These are phyloP conservation scores for Parasarocladium wereldwijsianum DNA, from an alignment of 2,329 filamentous ascomycete genomes.

Conservation along the genomic window DNA sequence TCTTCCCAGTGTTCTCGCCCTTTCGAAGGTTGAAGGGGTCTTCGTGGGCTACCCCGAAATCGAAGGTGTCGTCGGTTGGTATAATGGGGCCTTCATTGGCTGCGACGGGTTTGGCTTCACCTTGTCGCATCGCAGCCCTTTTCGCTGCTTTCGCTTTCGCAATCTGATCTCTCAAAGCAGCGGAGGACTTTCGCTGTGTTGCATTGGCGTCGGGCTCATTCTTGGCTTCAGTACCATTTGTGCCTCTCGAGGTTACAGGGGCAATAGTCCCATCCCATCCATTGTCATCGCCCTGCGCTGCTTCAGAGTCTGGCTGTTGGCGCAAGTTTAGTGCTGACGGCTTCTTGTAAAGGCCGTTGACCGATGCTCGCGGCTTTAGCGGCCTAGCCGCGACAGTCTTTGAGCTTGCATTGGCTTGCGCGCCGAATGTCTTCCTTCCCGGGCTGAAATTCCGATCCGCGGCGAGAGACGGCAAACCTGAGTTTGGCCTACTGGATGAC, in stretches of 20 bases:
- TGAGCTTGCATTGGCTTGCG: slow-evolving; percentile 24
- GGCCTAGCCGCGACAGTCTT: slow-evolving; percentile 31
- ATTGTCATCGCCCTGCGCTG: slow-evolving; percentile 7
- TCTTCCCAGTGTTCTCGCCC: slow-evolving; percentile 43
- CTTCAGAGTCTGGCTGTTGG: slow-evolving; percentile 7
- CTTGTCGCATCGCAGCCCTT: slow-evolving; percentile 32
- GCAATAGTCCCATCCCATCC: slow-evolving; percentile 18
- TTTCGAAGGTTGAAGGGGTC: slow-evolving; percentile 59
- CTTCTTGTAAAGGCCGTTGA: slow-evolving; percentile 40
- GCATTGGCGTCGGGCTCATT: too few species aligned
- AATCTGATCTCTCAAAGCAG: slow-evolving; percentile 75
- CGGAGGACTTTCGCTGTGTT: slow-evolving; percentile 62
- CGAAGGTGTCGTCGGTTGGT: slow-evolving; percentile 26
- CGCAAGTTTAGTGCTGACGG: too few species aligned
- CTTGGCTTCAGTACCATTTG: slow-evolving; percentile 6
- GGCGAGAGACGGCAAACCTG: slow-evolving; percentile 10
- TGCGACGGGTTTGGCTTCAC: slow-evolving; percentile 5
- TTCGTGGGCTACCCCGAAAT: slow-evolving; percentile 34
- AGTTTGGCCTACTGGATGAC: slow-evolving; percentile 12
- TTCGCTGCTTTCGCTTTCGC: slow-evolving; percentile 81
- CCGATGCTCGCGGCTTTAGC: slow-evolving; percentile 34
- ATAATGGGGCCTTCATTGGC: slow-evolving; percentile 21
- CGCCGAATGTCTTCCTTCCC: slow-evolving; percentile 16
- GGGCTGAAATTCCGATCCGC: slow-evolving; percentile 22
- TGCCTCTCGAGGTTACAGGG: slow-evolving; percentile 9